These are phyloP conservation scores for Gaertneriomyces sp. DNA, from an alignment of 192 early-diverging fungal genomes.

Conservation along the genomic window DNA sequence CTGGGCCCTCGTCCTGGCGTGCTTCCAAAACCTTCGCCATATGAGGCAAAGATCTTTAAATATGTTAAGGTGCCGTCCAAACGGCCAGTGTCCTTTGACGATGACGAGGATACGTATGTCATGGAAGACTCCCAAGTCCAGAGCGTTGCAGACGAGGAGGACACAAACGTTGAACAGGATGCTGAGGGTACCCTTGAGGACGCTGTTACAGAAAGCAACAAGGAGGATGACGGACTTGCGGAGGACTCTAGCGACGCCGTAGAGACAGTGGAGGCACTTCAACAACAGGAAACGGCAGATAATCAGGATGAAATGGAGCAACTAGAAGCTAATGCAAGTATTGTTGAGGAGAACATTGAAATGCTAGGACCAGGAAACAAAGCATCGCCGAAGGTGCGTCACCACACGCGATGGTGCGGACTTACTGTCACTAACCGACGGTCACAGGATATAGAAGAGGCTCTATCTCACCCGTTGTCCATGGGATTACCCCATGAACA, in stretches of 20 bases:
- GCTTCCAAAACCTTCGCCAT: conserved; percentile 1
- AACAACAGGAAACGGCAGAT: background rate
- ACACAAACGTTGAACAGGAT: background rate
- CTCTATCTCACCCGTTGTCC: conserved; percentile 1
- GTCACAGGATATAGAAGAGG: conserved; percentile 2
- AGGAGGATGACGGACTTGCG: conserved; percentile 2
- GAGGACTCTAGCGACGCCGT: background rate
- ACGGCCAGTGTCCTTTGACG: background rate
- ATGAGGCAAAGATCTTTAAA: conserved; percentile 6
- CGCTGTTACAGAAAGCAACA: background rate
- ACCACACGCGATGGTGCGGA: no score
- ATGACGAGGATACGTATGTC: background rate
- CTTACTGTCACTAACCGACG: no score
- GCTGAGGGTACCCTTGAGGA: background rate
- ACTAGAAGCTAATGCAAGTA: background rate
- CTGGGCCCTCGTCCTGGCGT: conserved; percentile 6
- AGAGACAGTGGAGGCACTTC: background rate
- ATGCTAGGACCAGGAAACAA: conserved; percentile 1
- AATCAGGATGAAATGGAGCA: conserved; percentile 7
- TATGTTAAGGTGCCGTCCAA: conserved; percentile 7
- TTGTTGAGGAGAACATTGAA: conserved; percentile 10
- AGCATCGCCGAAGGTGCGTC: no score
- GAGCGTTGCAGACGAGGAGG: background rate
- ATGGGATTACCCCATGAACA: conserved; percentile 2
- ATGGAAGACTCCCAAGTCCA: background rate